Conservation (phyloP, 2,329 filamentous ascomycete genomes). For the Penicillium sp. region DNA sequence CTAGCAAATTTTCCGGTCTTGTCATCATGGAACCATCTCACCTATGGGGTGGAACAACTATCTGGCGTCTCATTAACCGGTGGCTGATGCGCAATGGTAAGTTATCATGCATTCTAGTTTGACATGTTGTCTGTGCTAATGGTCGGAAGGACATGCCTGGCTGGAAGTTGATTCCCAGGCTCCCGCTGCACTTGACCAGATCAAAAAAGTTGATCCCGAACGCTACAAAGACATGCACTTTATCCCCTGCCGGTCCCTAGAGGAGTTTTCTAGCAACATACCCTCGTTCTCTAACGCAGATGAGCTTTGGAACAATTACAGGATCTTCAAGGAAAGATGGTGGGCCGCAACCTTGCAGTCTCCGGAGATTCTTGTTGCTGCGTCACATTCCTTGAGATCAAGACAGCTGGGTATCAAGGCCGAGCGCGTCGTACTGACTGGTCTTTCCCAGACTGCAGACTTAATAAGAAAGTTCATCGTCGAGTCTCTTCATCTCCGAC, state of each 20-base stretch:
- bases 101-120: background rate
- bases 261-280: background rate
- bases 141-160: constrained; percentile 1
- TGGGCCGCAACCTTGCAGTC: constrained; percentile 1
- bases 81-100: constrained; percentile 5
- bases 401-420: background rate
- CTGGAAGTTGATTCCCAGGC: constrained; percentile 4
- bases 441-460: constrained; percentile 1
- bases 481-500: background rate
- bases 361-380: background rate
- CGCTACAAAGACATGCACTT: constrained; percentile 3
- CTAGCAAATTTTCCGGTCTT: background rate
- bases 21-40: constrained; percentile 1
- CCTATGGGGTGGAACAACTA: background rate
- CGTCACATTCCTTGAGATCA: background rate
- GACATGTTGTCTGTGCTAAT: background rate
- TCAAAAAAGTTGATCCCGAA: background rate
- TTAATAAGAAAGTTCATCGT: constrained; percentile 4
- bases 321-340: background rate
- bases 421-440: background rate
- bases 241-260: background rate
- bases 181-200: constrained; percentile 1
- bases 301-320: background rate
- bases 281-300: background rate
- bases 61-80: background rate